Evolutionary conservation across 441 rosid genomes (phyloP).

Genomic region (Mallotus japonicus): DNA sequence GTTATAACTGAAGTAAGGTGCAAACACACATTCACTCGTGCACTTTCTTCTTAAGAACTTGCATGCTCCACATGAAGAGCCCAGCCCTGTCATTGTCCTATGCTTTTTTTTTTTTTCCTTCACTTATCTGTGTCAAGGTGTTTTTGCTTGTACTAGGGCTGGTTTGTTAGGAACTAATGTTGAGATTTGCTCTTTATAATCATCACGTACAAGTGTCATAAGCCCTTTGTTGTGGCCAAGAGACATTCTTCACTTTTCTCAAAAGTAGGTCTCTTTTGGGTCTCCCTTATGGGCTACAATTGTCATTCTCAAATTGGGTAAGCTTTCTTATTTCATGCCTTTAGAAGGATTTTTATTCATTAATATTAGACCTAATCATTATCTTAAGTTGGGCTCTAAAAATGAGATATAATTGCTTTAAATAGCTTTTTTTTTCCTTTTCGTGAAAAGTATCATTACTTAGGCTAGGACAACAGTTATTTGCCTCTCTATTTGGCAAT

Average conservation of each 20-base stretch:
- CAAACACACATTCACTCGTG: constrained; percentile 74
- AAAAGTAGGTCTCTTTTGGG: constrained; percentile 48
- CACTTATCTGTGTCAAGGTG: constrained; percentile 22
- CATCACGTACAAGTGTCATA: constrained; percentile 30
- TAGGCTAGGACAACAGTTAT: constrained; percentile 23
- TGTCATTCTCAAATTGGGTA: constrained; percentile 51
- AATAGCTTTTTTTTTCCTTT: constrained; percentile 11
- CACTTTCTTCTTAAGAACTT: constrained; percentile 92
- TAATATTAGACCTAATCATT: constrained; percentile 36
- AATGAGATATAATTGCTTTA: constrained; percentile 38
- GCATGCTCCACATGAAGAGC: constrained; percentile 97
- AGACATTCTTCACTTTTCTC: constrained; percentile 40
- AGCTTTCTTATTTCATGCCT: constrained; percentile 42
- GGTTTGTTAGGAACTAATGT: constrained; percentile 31
- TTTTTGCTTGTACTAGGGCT: constrained; percentile 21
- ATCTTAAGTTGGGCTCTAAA: constrained; percentile 44
- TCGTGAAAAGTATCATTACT: constrained; percentile 21
- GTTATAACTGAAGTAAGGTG: constrained; percentile 87
- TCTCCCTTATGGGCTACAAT: constrained; percentile 71
- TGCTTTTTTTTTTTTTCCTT: constrained; percentile 16
- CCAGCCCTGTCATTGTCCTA: constrained; percentile 69
- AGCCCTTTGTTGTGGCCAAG: constrained; percentile 30
- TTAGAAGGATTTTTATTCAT: constrained; percentile 29
- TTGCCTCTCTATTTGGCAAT: constrained; percentile 24
- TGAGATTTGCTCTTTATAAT: constrained; percentile 45